Base-by-base conservation (phyloP, 129 eudicot species). In the Centrapalus pauciflorus region DNA sequence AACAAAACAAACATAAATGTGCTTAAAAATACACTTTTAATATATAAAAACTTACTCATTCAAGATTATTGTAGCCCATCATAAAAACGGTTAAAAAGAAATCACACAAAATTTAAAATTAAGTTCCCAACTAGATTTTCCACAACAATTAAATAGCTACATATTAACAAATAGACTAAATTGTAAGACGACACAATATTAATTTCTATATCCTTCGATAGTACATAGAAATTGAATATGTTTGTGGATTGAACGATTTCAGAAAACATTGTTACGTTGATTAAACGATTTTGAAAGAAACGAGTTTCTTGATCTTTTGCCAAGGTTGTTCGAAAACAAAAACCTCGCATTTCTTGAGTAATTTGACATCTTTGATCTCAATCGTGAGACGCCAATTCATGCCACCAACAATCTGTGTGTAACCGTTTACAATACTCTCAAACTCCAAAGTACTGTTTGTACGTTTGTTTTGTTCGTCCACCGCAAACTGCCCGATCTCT, bases 381-480 rank as follows among this genome's bases (percentile, higher is more conserved):
- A 76, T 67, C 2, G 56, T 50, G 50, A 67, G 43, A 52, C 75
- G 64, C 74, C 75, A 76, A 13, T 76, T 76, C 26, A 68, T 59
- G 21, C 80, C 75, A 32, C 55, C 64, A 0, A 57, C 69, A 34
- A 68, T 69, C 19, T 68, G 80, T 0, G 25, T 46, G 24, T 75
- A 17, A 2, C 80, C 75, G 5, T 11, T 50, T 32, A 57, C 54
- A 2, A 75, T 64, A 26, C 62, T 50, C 34, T 48, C 57, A 26
- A 75, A 75, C 37, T 17, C 19, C 57, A 59, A 49, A 34, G 34
- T 68, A 27, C 37, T 34, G 9, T 67, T 59, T 7, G 64, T 61
- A 48, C 67, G 40, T 34, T 58, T 67, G 48, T 75, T 67, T 69
- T 67, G 55, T 46, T 68, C 70, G 20, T 58, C 80, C 6, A 75